Conservation (phyloP, 768 basidiomycete genomes). For the Phanerodontia chrysosporium region DNA sequence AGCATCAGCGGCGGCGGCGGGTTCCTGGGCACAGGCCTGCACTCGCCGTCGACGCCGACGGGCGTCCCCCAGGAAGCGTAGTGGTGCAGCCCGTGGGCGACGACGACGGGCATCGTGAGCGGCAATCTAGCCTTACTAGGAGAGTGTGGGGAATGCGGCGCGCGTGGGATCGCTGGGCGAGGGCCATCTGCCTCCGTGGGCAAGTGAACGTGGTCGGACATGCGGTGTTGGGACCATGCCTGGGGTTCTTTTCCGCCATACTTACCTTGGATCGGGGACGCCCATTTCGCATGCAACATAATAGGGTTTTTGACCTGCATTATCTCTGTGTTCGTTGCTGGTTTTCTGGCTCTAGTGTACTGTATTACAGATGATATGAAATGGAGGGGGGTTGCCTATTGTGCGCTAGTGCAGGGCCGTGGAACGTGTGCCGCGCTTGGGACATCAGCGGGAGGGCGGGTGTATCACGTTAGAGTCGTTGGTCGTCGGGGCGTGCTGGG, state of each 20-base stretch:
- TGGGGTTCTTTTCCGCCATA: neutral
- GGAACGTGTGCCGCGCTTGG: constrained; percentile 1
- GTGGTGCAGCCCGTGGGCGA: neutral
- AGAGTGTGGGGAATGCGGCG: constrained; percentile 2
- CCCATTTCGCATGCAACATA: constrained; percentile 9
- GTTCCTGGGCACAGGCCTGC: constrained; percentile 6
- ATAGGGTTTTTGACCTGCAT: constrained; percentile 3
- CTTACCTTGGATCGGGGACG: constrained; percentile 17
- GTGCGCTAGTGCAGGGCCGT: neutral
- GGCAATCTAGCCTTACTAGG: constrained; percentile 19
- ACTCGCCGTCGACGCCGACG: neutral
- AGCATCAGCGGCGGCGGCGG: constrained; percentile 27
- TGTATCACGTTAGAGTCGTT: neutral
- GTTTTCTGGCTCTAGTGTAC: neutral
- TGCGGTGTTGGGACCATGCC: neutral
- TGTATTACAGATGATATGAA: constrained; percentile 3
- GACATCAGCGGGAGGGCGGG: constrained; percentile 6
- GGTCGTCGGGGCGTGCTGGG: neutral
- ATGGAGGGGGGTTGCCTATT: neutral
- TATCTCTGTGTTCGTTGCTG: no score
- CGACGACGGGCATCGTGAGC: constrained; percentile 15
- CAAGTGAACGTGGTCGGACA: neutral
- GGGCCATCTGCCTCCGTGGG: constrained; percentile 3
- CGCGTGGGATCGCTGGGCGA: constrained; percentile 3
- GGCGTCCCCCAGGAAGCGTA: constrained; percentile 17